These are phyloP conservation scores for Nicotiana rustica DNA, from an alignment of 305 asterid species.

Conservation along the genomic window DNA sequence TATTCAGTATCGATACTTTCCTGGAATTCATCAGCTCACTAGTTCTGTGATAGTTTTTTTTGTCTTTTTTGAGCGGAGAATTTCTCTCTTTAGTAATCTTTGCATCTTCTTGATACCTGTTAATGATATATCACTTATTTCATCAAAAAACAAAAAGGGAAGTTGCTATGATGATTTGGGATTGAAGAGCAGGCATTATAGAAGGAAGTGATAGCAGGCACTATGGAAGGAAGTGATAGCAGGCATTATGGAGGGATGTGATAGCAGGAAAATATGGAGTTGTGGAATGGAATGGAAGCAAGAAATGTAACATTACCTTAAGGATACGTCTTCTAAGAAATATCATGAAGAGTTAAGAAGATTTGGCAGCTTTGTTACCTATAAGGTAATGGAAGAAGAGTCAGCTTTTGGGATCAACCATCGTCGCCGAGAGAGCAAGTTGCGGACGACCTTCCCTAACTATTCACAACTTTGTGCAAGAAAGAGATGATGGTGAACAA, in stretches of 20 bases:
- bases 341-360: neutral
- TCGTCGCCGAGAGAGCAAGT: neutral
- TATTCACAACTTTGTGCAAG: neutral
- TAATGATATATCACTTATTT: no score
- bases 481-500: slow-evolving; percentile 2
- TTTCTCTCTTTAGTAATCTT: no score
- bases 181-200: neutral
- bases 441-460: neutral
- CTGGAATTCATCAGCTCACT: no score
- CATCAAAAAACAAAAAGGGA: neutral
- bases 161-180: neutral
- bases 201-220: neutral
- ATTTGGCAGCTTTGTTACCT: neutral
- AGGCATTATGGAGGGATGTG: neutral
- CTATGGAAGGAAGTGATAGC: neutral
- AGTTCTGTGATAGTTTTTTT: no score
- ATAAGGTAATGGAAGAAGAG: neutral
- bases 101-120: no score
- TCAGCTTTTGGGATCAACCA: slow-evolving; percentile 6
- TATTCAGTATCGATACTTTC: no score
- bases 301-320: neutral
- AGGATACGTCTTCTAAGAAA: neutral
- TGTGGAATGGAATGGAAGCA: neutral
- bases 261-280: neutral
- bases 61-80: no score